Percentiles rank a stretch among this genome's conserved stretches.
These are phyloP conservation scores for Camellia sinensis DNA, from an alignment of 148 eudicot genomes.

Conservation along the genomic window DNA sequence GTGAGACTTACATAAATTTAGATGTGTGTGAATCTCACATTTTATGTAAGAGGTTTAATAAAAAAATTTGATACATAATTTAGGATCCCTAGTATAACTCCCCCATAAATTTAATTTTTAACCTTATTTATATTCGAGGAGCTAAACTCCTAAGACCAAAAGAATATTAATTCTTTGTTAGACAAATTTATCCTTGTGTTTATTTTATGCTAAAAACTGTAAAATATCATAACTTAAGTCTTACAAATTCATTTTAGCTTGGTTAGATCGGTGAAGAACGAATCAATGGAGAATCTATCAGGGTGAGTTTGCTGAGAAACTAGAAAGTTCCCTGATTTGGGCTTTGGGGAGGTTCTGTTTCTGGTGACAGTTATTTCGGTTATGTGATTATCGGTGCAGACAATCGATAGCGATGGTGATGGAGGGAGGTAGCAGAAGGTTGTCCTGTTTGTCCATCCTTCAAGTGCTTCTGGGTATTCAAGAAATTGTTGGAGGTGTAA, in stretches of 20 bases:
- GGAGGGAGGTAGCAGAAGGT: conserved; percentile 60
- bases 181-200: too few relatives aligned
- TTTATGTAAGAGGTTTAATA: too few relatives aligned
- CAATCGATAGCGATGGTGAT: conserved; percentile 38
- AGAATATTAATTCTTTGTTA: too few relatives aligned
- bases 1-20: too few relatives aligned
- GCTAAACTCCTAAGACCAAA: too few relatives aligned
- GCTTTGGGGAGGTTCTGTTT: conserved; percentile 39
- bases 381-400: conserved; percentile 62
- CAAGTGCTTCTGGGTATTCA: conserved; percentile 58
- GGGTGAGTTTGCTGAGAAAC: conserved; percentile 42
- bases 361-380: conserved; percentile 76
- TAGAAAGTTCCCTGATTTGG: conserved; percentile 2
- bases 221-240: too few relatives aligned
- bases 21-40: too few relatives aligned
- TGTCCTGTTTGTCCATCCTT: conserved; percentile 67
- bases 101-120: too few relatives aligned
- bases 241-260: conserved; percentile 33
- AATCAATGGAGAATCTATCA: conserved; percentile 56
- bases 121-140: too few relatives aligned
- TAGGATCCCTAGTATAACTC: too few relatives aligned
- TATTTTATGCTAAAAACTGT: too few relatives aligned
- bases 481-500: conserved; percentile 60
- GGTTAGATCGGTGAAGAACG: conserved; percentile 65
- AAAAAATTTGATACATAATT: too few relatives aligned